Evolutionary conservation across 2,329 filamentous ascomycete genomes (phyloP).

Genomic region (Colletotrichum siamense): DNA sequence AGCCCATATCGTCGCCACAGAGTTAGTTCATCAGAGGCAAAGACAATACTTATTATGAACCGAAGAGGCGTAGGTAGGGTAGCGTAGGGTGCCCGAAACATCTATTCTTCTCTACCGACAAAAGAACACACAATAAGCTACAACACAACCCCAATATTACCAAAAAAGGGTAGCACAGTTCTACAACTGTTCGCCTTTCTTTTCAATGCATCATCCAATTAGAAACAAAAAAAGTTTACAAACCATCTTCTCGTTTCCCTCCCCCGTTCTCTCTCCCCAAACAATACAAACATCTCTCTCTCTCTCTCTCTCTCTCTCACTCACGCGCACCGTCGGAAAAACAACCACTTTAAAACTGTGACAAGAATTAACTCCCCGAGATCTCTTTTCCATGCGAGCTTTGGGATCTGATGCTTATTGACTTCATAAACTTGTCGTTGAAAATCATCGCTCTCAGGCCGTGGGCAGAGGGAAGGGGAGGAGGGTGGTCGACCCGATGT

Average conservation of each 20-base stretch:
- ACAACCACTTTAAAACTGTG: not conserved
- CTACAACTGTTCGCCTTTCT: not conserved
- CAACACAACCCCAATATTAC: constrained; percentile 2
- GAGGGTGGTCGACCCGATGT: constrained; percentile 1
- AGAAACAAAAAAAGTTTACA: not conserved
- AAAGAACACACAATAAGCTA: constrained; percentile 11
- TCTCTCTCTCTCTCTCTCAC: not conserved
- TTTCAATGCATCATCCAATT: not conserved
- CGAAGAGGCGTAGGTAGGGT: not conserved
- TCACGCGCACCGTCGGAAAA: not conserved
- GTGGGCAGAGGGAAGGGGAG: not conserved
- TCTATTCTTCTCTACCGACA: constrained; percentile 3
- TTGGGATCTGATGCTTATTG: not conserved
- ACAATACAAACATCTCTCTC: not conserved
- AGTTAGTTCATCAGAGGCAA: not conserved
- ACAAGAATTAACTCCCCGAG: not conserved
- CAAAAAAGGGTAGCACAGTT: not conserved
- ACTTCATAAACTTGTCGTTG: not conserved
- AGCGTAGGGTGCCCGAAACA: not conserved
- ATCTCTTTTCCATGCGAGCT: not conserved
- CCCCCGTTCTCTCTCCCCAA: not conserved
- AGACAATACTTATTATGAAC: not conserved
- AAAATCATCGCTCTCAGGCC: constrained; percentile 1
- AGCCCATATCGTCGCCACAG: not conserved
- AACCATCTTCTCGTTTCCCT: not conserved